Evolutionary conservation across 2,329 filamentous ascomycete species (phyloP).

Genomic region (Nigrospora osmanthi): DNA sequence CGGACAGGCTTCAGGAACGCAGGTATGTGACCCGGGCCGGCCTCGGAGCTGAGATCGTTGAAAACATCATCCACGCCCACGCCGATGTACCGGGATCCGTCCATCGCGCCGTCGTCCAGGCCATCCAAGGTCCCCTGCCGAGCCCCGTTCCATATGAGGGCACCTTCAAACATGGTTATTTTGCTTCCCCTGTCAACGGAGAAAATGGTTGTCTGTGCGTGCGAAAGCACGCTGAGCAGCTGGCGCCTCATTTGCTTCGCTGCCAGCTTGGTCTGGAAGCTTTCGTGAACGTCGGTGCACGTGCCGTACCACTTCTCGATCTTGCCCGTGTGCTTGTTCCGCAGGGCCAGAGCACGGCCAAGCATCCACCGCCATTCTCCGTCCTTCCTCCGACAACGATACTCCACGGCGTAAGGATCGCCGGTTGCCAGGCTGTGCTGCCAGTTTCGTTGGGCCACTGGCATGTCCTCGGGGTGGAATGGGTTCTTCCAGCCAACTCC

Average conservation of each 20-base stretch:
- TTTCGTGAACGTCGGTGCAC: slow-evolving; percentile 72
- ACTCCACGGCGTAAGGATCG: slow-evolving; percentile 62
- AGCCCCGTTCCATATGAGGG: slow-evolving; percentile 42
- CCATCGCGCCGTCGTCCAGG: slow-evolving; percentile 24
- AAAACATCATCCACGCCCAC: slow-evolving; percentile 60
- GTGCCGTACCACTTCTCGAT: slow-evolving; percentile 77
- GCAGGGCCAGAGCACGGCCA: slow-evolving; percentile 61
- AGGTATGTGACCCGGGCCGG: slow-evolving; percentile 33
- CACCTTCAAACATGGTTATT: slow-evolving; percentile 64
- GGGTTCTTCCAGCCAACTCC: slow-evolving; percentile 55
- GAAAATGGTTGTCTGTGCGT: slow-evolving; percentile 70
- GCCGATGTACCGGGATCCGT: slow-evolving; percentile 46
- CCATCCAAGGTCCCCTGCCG: slow-evolving; percentile 26
- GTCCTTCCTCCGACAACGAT: slow-evolving; percentile 57
- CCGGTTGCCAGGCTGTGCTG: slow-evolving; percentile 56
- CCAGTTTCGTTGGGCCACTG: slow-evolving; percentile 50
- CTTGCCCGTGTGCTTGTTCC: slow-evolving; percentile 54
- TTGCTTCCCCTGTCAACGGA: slow-evolving; percentile 55
- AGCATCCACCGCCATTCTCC: slow-evolving; percentile 77
- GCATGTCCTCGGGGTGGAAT: slow-evolving; percentile 65
- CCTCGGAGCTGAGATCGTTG: slow-evolving; percentile 34
- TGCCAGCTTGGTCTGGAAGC: slow-evolving; percentile 58
- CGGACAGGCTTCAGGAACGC: slow-evolving; percentile 52
- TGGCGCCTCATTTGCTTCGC: slow-evolving; percentile 63
- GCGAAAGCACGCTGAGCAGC: slow-evolving; percentile 63